A percentile compares a stretch with the other conserved stretches of the same genome.
These are phyloP conservation scores for Diddensiella santjacobensis DNA, from an alignment of 805 yeast species.

Conservation along the genomic window DNA sequence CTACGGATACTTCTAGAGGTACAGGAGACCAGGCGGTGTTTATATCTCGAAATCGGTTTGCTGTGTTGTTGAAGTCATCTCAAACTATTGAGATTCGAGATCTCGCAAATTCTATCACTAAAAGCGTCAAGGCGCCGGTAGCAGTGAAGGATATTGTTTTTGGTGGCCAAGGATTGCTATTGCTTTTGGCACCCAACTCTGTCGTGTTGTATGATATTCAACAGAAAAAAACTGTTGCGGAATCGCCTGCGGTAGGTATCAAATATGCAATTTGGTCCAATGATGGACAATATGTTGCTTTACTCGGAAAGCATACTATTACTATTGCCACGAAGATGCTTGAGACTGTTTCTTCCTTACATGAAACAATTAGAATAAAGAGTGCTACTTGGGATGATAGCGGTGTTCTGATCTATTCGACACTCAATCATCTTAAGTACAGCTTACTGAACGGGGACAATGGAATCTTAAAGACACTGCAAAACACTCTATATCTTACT, in stretches of 20 bases:
- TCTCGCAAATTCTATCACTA: constrained; percentile 75
- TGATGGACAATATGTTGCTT: constrained; percentile 83
- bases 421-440: constrained; percentile 93
- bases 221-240: constrained; percentile 75
- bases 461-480: constrained; percentile 91
- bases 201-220: constrained; percentile 89
- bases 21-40: constrained; percentile 82
- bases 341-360: constrained; percentile 76
- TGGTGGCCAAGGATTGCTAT: constrained; percentile 80
- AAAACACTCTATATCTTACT: constrained; percentile 78
- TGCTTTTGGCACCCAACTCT: constrained; percentile 65
- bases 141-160: constrained; percentile 65
- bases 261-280: constrained; percentile 87
- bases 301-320: constrained; percentile 87
- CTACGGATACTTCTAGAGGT: constrained; percentile 74
- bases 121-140: constrained; percentile 55
- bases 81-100: constrained; percentile 80
- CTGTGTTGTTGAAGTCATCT: constrained; percentile 62
- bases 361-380: constrained; percentile 94
- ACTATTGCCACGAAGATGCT: constrained; percentile 79
- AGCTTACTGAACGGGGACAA: constrained; percentile 88
- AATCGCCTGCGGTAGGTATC: constrained; percentile 66
- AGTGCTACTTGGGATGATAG: constrained; percentile 97
- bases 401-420: constrained; percentile 86
- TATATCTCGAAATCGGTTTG: constrained; percentile 93